Evolutionary conservation across 768 basidiomycete genomes (phyloP), one percentile per base, ranked within the genome.

Genomic region (Suillus paluster): DNA sequence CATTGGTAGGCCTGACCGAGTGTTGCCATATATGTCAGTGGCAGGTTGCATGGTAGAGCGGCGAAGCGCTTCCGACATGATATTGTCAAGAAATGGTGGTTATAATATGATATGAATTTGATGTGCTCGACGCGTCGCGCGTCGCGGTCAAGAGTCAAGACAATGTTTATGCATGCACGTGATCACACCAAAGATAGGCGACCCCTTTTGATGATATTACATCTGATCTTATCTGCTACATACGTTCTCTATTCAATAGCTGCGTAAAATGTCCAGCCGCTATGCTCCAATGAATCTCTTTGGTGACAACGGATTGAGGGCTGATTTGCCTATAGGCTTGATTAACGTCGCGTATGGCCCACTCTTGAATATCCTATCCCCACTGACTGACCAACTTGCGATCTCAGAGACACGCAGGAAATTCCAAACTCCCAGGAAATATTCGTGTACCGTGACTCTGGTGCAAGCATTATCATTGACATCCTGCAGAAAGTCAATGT

Each of bases 401-500:
- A 33, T 61, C 34, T 36, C 69, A 90, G 89, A 62, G 77, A 81
- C 55, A 62, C 88, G 7, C 93, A 97, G 58, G 92, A 98, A 76
- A 81, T 99, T 14, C 96, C 97, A 15, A 91, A 99, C 72, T 94
- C 87, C 5, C 97, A 99, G 75, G 97, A 99, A 71, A 97, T 97
- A 45, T 91, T 94, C 76, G 73, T 97, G 60, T 89, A 88, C 59
- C 84, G 84, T 7, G 75, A 85, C 53, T 90, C 87, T 6, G 81
- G 82, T 54, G 79, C 87, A 66, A 94, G 90, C 70, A 83, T 96
- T 64, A 84, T 99, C 55, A 76, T 97, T 30, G 97, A 99, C 71
- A 84, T 97, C 25, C 78, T 98, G 14, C 75, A 94, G 72, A 81
- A 86, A 61, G 94, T 97, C 27, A 80, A 87, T 38, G 74, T 77